Evolutionary conservation across 1,139 yeast genomes (phyloP), one percentile per base, ranked within the genome.

Genomic region (Hanseniaspora sp.): DNA sequence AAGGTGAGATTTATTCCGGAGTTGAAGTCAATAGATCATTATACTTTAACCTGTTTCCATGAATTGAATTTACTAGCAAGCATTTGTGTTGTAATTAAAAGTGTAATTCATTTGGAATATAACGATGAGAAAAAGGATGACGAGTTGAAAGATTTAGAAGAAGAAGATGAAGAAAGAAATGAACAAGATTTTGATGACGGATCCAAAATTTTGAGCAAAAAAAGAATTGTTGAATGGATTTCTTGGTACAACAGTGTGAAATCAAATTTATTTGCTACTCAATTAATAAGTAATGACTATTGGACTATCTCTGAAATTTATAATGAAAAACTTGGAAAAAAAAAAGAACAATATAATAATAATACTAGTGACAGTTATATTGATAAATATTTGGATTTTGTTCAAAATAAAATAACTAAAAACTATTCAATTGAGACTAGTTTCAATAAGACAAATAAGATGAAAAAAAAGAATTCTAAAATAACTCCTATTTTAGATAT

Each of bases 391-490:
- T 18, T 51, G 29, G 43, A 43, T 12, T 44, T 31, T 44, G 45
- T 45, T 15, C 35, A 51, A 7, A 35, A 44, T 15, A 51, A 34
- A 17, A 37, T 51, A 8, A 15, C 39, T 15, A 39, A 39, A 2
- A 28, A 51, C 4, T 51, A 37, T 17, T 28, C 33, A 23, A 23
- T 51, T 4, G 54, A 51, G 40, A n/a, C 35, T 7, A 38, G 29
- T 18, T 2, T n/a, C 12, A 49, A 43, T 30, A 49, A 43, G 28
- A 23, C 42, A 0, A 49, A 44, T 9, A 49, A 49, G 23, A 13
- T 49, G 41, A 40, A 38, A 11, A 51, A 51, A 23, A 51, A 45
- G 17, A 51, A 51, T n/a, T 5, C 34, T 12, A 51, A 51, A 31
- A 38, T 38, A 23, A 6, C 23, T 7, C 48, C 47, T 3, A 9